These are phyloP conservation scores for Russula vinacea DNA, from an alignment of 768 basidiomycete species.

Conservation along the genomic window DNA sequence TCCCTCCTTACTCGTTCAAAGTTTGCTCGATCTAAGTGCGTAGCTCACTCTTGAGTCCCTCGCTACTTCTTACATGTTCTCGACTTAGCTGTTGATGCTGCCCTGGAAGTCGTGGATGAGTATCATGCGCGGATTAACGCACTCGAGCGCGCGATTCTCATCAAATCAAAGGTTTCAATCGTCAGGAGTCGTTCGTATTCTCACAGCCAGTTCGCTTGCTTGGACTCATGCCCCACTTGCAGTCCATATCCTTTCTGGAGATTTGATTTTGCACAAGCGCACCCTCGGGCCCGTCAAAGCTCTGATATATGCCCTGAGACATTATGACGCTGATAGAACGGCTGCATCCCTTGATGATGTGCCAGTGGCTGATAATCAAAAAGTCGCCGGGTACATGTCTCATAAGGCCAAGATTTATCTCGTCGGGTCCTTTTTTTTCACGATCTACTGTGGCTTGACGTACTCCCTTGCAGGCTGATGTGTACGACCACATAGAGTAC, in stretches of 20 bases:
- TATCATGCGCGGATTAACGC: slow-evolving; percentile 61
- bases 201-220: neutral
- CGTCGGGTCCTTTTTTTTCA: slow-evolving; percentile 37
- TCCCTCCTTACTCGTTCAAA: slow-evolving; percentile 64
- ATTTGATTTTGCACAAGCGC: slow-evolving; percentile 69
- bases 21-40: slow-evolving; percentile 55
- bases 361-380: slow-evolving; percentile 30
- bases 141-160: slow-evolving; percentile 57
- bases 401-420: slow-evolving; percentile 64
- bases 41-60: neutral
- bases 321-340: slow-evolving; percentile 67
- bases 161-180: slow-evolving; percentile 58
- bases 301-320: slow-evolving; percentile 61
- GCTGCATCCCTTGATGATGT: slow-evolving; percentile 55
- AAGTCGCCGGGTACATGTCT: slow-evolving; percentile 60
- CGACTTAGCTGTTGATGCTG: slow-evolving; percentile 59
- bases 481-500: slow-evolving; percentile 74
- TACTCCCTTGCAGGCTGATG: slow-evolving; percentile 52
- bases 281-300: slow-evolving; percentile 70
- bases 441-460: slow-evolving; percentile 4
- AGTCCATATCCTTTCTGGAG: slow-evolving; percentile 77
- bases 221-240: neutral
- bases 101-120: slow-evolving; percentile 63
- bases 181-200: slow-evolving; percentile 52
- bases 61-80: neutral